phyloP scores from a whole-genome alignment of 352 stramenopile species.

The Phytophthora idaei region DNA sequence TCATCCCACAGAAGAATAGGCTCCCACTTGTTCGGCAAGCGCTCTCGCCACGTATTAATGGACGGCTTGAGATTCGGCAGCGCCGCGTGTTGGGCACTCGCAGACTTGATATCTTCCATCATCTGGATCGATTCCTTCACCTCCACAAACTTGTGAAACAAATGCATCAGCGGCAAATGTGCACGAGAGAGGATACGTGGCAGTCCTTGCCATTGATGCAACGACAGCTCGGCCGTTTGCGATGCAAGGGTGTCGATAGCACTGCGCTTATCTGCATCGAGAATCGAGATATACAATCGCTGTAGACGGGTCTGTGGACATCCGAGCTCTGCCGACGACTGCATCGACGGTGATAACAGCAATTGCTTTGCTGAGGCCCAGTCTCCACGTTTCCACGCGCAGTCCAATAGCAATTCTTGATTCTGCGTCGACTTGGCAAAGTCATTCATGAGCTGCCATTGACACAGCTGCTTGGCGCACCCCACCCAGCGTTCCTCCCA shows the following conservation, averaged over 20 bases:
- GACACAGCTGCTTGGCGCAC: conserved; percentile 90
- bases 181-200: conserved; percentile 76
- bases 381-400: conserved; percentile 91
- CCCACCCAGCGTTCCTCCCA: conserved; percentile 93
- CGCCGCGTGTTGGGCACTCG: conserved; percentile 76
- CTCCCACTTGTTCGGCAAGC: conserved; percentile 94
- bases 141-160: conserved; percentile 93
- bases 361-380: conserved; percentile 89
- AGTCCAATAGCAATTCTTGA: conserved; percentile 92
- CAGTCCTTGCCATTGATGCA: conserved; percentile 91
- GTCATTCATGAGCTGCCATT: conserved; percentile 94
- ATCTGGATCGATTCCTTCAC: conserved; percentile 93
- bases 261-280: conserved; percentile 79
- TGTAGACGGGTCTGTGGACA: conserved; percentile 83
- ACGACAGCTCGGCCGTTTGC: conserved; percentile 80
- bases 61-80: conserved; percentile 90
- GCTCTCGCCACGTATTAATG: conserved; percentile 93
- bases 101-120: conserved; percentile 87
- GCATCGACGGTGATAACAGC: conserved; percentile 64
- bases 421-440: conserved; percentile 93
- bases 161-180: conserved; percentile 85
- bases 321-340: conserved; percentile 64
- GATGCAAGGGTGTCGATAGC: conserved; percentile 70
- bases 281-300: conserved; percentile 88
- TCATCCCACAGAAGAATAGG: conserved; percentile 93